These are phyloP conservation scores for Aureobasidium sp. DNA, from an alignment of 2,329 filamentous ascomycete genomes.

Conservation along the genomic window DNA sequence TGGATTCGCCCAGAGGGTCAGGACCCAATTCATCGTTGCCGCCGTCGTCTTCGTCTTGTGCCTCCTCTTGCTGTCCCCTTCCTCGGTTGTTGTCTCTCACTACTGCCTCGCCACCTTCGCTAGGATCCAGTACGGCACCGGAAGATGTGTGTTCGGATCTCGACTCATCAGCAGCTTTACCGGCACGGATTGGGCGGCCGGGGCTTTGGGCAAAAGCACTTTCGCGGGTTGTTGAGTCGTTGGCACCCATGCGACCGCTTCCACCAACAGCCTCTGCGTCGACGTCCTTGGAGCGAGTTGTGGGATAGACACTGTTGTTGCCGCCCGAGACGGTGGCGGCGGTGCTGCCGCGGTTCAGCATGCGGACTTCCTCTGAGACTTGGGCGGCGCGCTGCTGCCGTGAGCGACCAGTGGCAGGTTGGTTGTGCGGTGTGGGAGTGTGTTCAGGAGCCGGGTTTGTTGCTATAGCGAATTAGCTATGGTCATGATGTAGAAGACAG, in stretches of 20 bases:
- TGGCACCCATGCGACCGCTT: slow-evolving; percentile 18
- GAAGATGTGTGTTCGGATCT: slow-evolving; percentile 8
- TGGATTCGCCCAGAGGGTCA: slow-evolving; percentile 8
- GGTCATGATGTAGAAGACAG: not conserved
- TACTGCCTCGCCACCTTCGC: slow-evolving; percentile 13
- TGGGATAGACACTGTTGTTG: slow-evolving; percentile 5
- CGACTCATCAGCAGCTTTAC: not conserved
- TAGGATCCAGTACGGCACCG: slow-evolving; percentile 11
- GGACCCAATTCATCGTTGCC: slow-evolving; percentile 7
- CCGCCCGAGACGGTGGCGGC: slow-evolving; percentile 8
- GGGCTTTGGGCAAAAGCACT: slow-evolving; percentile 18
- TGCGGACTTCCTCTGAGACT: slow-evolving; percentile 20
- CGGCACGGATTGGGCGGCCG: slow-evolving; percentile 1
- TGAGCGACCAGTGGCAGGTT: slow-evolving; percentile 10
- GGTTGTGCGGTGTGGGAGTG: slow-evolving; percentile 3
- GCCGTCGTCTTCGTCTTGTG: slow-evolving; percentile 1
- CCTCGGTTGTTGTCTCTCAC: not conserved
- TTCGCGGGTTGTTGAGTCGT: slow-evolving; percentile 15
- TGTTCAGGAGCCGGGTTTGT: slow-evolving; percentile 11
- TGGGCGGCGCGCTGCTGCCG: slow-evolving; percentile 21
- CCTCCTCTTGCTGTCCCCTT: not conserved
- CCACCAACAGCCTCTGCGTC: slow-evolving; percentile 13
- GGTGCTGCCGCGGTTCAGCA: slow-evolving; percentile 17
- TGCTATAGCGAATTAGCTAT: not conserved
- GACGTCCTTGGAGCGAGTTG: not conserved